These are phyloP conservation scores for Scedosporium minutisporum DNA, from an alignment of 2,329 filamentous ascomycete species.

Conservation along the genomic window DNA sequence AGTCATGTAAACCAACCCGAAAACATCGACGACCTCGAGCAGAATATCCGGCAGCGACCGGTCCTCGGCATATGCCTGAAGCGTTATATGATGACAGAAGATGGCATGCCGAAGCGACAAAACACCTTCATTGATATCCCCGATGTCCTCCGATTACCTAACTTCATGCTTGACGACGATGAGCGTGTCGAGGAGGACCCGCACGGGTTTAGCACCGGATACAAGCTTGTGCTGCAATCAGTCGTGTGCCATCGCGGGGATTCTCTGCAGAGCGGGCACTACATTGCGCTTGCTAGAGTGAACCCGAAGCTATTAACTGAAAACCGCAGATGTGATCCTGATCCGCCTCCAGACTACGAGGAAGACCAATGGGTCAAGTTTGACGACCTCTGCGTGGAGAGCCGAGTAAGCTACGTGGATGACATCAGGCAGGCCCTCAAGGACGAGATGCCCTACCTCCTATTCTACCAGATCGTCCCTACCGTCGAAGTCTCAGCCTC, in stretches of 20 bases:
- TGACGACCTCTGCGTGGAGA: slow-evolving; percentile 65
- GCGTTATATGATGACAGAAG: slow-evolving; percentile 63
- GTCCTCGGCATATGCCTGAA: slow-evolving; percentile 91
- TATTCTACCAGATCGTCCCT: slow-evolving; percentile 92
- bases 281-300: slow-evolving; percentile 75
- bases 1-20: slow-evolving; percentile 39
- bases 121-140: slow-evolving; percentile 89
- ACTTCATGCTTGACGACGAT: slow-evolving; percentile 76
- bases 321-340: slow-evolving; percentile 44
- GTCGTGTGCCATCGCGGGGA: slow-evolving; percentile 86
- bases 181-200: slow-evolving; percentile 46
- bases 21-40: slow-evolving; percentile 72
- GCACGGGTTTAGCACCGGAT: slow-evolving; percentile 71
- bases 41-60: slow-evolving; percentile 75
- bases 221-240: slow-evolving; percentile 85
- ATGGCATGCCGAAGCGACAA: slow-evolving; percentile 60
- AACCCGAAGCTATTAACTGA: slow-evolving; percentile 53
- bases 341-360: slow-evolving; percentile 55
- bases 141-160: slow-evolving; percentile 66
- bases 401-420: slow-evolving; percentile 66
- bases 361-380: slow-evolving; percentile 82
- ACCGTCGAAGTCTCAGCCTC: slow-evolving; percentile 59
- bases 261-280: slow-evolving; percentile 82
- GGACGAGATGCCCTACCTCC: slow-evolving; percentile 83
- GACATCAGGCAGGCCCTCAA: slow-evolving; percentile 67